Evolutionary conservation across 1,139 yeast species (phyloP), one percentile per base, ranked within the genome.

Genomic region (Scheffersomyces cryptocercus): DNA sequence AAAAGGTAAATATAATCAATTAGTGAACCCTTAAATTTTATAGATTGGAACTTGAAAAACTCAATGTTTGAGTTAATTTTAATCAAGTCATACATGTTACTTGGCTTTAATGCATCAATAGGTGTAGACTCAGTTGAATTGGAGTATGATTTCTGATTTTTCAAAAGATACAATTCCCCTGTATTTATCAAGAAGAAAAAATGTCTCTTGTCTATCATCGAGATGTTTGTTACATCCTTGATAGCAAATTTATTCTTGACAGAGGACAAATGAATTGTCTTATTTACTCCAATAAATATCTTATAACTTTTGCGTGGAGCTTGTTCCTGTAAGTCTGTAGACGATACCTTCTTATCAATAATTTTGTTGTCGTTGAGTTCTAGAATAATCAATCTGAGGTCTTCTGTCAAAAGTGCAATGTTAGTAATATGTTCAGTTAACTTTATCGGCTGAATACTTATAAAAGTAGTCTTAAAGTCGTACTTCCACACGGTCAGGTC

Each of bases 401-500:
- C 71, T 34, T 53, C 49, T 12, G 73, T 63, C 20, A 73, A 57
- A 28, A 73, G 46, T 1, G 70, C 53, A 13, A 72, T 54, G 36
- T 64, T 54, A 39, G 58, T 50, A 31, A 44, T 29, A 11, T 34
- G n/a, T 36, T 47, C 46, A 5, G 45, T 38, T 8, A 48, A 39
- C 8, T 51, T 49, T 13, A 55, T 51, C 2, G 62, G 46, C 15
- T 66, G 67, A 40, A 62, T 53, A 20, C 53, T 53, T 16, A 68
- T 40, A 31, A 72, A 61, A 13, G 54, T 47, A 37, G 59, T 62
- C 36, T 64, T 61, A 46, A 74, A 67, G 46, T 65, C 64, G 43
- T 70, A 68, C 42, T 72, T 65, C 77, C 78, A 73, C 8, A 71
- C 53, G 28, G 73, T 62, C 38, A 62, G 48, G 48, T 74, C 79